Evolutionary conservation across 176 grass and related monocot genomes (phyloP).

Genomic region (Chloris gayana): DNA sequence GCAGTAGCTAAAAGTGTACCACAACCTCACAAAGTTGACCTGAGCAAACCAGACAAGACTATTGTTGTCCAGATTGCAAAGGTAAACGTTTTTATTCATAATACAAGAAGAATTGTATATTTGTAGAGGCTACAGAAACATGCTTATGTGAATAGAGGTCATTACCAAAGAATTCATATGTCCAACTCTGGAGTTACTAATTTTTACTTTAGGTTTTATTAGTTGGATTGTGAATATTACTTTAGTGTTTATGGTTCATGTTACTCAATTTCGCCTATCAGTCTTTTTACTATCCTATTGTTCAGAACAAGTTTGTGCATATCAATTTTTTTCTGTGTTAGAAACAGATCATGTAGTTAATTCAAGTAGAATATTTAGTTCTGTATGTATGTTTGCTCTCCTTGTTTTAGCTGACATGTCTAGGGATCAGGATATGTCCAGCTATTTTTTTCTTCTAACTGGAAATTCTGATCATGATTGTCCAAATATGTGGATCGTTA

Average conservation of each 20-base stretch:
- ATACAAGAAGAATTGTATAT: background rate
- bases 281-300: background rate
- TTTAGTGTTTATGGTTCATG: background rate
- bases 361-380: conserved; percentile 8
- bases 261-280: background rate
- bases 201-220: conserved; percentile 1
- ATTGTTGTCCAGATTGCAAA: conserved; percentile 90
- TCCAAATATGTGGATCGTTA: background rate
- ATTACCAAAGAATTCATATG: background rate
- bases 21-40: conserved; percentile 89
- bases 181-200: conserved; percentile 9
- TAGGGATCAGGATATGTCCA: background rate
- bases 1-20: conserved; percentile 89
- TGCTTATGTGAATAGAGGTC: background rate
- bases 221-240: background rate
- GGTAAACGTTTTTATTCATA: conserved; percentile 48
- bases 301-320: background rate
- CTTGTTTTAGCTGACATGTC: background rate
- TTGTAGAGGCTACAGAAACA: background rate
- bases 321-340: background rate
- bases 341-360: background rate
- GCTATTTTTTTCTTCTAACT: background rate
- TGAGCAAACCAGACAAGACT: conserved; percentile 82
- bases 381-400: background rate
- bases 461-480: background rate